These are phyloP conservation scores for Pyrenophora seminiperda DNA, from an alignment of 2,329 filamentous ascomycete genomes.

Conservation along the genomic window DNA sequence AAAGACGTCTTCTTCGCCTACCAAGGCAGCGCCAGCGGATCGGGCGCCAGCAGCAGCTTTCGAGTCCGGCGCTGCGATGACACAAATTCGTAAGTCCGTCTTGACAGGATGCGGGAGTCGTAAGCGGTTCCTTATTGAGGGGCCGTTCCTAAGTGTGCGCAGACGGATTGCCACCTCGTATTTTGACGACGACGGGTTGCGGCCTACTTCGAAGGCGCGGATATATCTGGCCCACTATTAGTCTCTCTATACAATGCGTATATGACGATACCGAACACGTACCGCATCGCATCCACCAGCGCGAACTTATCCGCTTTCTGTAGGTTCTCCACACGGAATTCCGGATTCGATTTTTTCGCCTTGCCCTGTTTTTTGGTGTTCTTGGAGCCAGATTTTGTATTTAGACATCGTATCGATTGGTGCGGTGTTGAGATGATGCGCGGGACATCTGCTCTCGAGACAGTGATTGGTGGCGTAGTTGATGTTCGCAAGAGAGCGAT, in stretches of 20 bases:
- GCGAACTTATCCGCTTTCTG: constrained; percentile 74
- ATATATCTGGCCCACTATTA: constrained; percentile 69
- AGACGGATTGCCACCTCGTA: constrained; percentile 89
- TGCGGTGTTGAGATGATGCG: constrained; percentile 35
- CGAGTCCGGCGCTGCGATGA: constrained; percentile 85
- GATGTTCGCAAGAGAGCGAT: constrained; percentile 38
- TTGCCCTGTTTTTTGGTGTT: constrained; percentile 49
- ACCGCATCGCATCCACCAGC: constrained; percentile 93
- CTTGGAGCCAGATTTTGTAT: constrained; percentile 6
- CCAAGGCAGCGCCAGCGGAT: constrained; percentile 77
- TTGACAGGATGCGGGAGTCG: constrained; percentile 88
- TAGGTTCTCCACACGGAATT: constrained; percentile 68
- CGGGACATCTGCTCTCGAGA: constrained; percentile 25
- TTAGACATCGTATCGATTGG: constrained; percentile 49
- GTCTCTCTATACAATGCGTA: not conserved
- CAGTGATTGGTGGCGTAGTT: constrained; percentile 26
- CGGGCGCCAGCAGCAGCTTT: constrained; percentile 74
- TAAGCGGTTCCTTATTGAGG: constrained; percentile 84
- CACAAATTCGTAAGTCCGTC: constrained; percentile 85
- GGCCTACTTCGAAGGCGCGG: constrained; percentile 88
- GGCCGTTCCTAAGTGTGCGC: constrained; percentile 81
- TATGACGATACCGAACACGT: constrained; percentile 33
- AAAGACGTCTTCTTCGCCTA: constrained; percentile 87
- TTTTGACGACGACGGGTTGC: constrained; percentile 72
- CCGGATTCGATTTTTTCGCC: constrained; percentile 66